Evolutionary conservation across 1,284 basidiomycete genomes (phyloP).

Genomic region (Chiua sp.): DNA sequence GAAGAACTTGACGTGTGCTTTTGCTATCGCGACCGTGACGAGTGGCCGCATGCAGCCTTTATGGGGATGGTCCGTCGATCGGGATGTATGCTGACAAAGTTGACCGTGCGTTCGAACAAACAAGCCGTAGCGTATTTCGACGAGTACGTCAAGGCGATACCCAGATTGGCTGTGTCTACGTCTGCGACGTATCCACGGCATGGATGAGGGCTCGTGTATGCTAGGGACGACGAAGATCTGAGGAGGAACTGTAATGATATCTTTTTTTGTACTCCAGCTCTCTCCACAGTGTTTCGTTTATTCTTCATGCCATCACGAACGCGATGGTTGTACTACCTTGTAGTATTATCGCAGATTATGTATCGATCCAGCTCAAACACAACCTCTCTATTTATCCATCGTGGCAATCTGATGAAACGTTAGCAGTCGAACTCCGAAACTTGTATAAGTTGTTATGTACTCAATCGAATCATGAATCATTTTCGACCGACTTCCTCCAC

Average conservation of each 20-base stretch:
- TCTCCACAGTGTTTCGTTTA: too few relatives aligned
- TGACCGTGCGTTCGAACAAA: slow-evolving; percentile 33
- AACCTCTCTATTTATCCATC: too few relatives aligned
- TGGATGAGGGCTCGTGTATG: slow-evolving; percentile 2
- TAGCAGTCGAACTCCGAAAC: too few relatives aligned
- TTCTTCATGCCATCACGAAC: too few relatives aligned
- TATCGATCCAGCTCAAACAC: too few relatives aligned
- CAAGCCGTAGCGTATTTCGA: slow-evolving; percentile 22
- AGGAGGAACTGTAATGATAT: background rate
- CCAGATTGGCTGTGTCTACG: slow-evolving; percentile 27
- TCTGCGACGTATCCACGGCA: background rate
- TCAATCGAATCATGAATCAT: too few relatives aligned
- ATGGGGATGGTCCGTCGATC: slow-evolving; percentile 31
- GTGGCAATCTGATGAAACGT: too few relatives aligned
- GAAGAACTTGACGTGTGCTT: slow-evolving; percentile 40
- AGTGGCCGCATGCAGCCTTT: slow-evolving; percentile 35
- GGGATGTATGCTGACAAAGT: slow-evolving; percentile 24
- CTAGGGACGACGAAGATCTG: background rate
- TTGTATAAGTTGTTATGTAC: too few relatives aligned
- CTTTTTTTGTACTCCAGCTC: background rate
- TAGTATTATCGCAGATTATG: too few relatives aligned
- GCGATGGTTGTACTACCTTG: too few relatives aligned
- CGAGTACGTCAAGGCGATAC: slow-evolving; percentile 28
- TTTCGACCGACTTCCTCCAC: too few relatives aligned
- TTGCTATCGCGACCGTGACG: slow-evolving; percentile 33